phyloP scores from a whole-genome alignment of 129 eudicot species.

The Centrapalus pauciflorus region DNA sequence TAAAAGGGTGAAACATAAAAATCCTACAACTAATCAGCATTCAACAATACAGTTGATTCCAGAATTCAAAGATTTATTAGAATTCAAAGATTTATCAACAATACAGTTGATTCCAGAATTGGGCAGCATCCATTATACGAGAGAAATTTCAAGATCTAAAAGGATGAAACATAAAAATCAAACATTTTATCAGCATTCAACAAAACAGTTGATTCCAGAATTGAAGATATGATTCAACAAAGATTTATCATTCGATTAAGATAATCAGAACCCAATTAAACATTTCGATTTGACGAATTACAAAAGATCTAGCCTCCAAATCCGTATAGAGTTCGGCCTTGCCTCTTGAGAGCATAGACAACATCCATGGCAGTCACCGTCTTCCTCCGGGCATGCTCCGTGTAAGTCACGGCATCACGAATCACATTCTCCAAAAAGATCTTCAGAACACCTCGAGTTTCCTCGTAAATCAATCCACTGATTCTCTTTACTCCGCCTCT shows the following conservation, averaged over 20 bases:
- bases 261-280: neutral
- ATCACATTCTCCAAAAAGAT: slow-evolving; percentile 30
- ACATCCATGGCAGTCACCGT: slow-evolving; percentile 35
- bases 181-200: no score
- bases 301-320: slow-evolving; percentile 21
- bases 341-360: slow-evolving; percentile 31
- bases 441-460: slow-evolving; percentile 29
- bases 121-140: no score
- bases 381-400: slow-evolving; percentile 25
- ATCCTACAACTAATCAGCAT: no score
- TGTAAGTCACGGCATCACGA: slow-evolving; percentile 29
- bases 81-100: no score
- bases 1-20: no score
- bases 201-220: no score
- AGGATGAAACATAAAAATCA: neutral
- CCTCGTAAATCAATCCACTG: slow-evolving; percentile 29
- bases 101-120: no score
- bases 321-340: slow-evolving; percentile 29
- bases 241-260: neutral
- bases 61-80: no score
- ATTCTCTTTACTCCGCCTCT: slow-evolving; percentile 36
- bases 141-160: no score
- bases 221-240: no score
- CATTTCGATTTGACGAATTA: neutral
- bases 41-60: no score